Percentiles rank a stretch among this genome's conserved stretches.
Evolutionary conservation across 1,284 basidiomycete species (phyloP).

Genomic region (Cutaneotrichosporon spelunceum): DNA sequence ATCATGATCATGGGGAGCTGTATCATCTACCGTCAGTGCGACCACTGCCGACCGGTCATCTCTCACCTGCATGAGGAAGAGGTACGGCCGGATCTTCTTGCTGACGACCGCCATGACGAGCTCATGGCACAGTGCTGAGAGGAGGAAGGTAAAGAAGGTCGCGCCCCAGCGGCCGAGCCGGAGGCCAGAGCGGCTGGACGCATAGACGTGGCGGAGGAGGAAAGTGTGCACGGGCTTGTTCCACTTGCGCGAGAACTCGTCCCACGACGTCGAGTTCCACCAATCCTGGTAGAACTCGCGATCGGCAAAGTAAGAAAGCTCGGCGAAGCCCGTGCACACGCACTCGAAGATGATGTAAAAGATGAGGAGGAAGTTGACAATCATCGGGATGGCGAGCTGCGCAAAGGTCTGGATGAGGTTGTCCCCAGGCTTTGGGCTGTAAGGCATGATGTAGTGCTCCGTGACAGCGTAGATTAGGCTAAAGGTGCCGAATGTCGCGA

Average conservation of each 20-base stretch:
- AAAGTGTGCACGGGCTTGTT: conserved; percentile 74
- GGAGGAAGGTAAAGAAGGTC: conserved; percentile 85
- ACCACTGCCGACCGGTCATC: not conserved
- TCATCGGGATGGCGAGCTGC: conserved; percentile 89
- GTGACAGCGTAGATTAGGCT: conserved; percentile 83
- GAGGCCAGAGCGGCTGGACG: conserved; percentile 74
- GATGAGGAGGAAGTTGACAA: conserved; percentile 59
- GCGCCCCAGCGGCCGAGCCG: conserved; percentile 71
- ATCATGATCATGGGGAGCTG: conserved; percentile 89
- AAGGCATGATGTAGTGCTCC: conserved; percentile 87
- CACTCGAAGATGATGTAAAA: conserved; percentile 64
- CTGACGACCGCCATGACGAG: conserved; percentile 96
- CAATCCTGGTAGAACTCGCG: conserved; percentile 96
- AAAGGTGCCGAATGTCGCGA: conserved; percentile 94
- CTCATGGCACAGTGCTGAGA: conserved; percentile 86
- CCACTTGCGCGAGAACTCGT: conserved; percentile 95
- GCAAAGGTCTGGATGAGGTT: conserved; percentile 73
- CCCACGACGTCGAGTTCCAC: conserved; percentile 98
- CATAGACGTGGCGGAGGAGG: conserved; percentile 90
- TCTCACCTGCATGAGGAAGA: conserved; percentile 48
- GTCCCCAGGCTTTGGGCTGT: conserved; percentile 64
- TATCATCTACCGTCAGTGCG: conserved; percentile 59
- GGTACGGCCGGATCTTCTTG: conserved; percentile 66
- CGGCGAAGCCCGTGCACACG: conserved; percentile 92
- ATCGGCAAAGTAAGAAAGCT: conserved; percentile 89